Evolutionary conservation across 2,329 filamentous ascomycete genomes (phyloP).

Genomic region (Calonectria henricotiae): DNA sequence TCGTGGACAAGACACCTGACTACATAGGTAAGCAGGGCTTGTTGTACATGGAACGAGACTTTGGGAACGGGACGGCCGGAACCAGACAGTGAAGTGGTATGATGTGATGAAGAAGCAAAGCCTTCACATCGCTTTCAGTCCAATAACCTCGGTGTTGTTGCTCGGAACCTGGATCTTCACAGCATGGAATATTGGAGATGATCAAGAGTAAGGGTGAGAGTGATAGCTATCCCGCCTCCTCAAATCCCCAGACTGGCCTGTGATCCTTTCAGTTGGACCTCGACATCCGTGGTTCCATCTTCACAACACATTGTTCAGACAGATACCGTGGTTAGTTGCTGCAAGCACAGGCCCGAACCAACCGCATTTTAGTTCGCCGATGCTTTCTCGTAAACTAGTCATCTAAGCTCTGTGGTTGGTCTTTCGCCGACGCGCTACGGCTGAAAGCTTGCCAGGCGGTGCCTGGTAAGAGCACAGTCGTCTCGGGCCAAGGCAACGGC

Average conservation of each 20-base stretch:
- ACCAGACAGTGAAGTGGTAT: not conserved
- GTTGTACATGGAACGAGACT: not conserved
- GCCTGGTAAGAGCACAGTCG: constrained; percentile 6
- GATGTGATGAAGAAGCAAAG: not conserved
- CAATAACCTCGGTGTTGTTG: not conserved
- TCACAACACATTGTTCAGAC: not conserved
- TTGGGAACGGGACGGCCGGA: not conserved
- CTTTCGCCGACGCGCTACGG: constrained; percentile 3
- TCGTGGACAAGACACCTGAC: constrained; percentile 3
- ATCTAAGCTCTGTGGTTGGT: constrained; percentile 18
- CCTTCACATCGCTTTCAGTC: not conserved
- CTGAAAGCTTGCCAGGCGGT: constrained; percentile 24
- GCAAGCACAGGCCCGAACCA: constrained; percentile 6
- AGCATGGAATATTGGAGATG: not conserved
- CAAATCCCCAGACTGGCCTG: not conserved
- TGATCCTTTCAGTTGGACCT: not conserved
- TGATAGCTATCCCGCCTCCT: not conserved
- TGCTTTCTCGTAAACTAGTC: constrained; percentile 10
- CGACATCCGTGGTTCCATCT: not conserved
- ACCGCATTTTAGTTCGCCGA: constrained; percentile 7
- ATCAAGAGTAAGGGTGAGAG: not conserved
- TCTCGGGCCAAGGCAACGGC: not conserved
- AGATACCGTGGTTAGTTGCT: not conserved
- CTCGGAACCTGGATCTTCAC: not conserved
- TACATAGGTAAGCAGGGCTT: not conserved